A percentile compares a stretch with the other conserved stretches of the same genome.
phyloP scores from a whole-genome alignment of 495 filamentous ascomycete genomes.

The Saxophila tyrrhenica region DNA sequence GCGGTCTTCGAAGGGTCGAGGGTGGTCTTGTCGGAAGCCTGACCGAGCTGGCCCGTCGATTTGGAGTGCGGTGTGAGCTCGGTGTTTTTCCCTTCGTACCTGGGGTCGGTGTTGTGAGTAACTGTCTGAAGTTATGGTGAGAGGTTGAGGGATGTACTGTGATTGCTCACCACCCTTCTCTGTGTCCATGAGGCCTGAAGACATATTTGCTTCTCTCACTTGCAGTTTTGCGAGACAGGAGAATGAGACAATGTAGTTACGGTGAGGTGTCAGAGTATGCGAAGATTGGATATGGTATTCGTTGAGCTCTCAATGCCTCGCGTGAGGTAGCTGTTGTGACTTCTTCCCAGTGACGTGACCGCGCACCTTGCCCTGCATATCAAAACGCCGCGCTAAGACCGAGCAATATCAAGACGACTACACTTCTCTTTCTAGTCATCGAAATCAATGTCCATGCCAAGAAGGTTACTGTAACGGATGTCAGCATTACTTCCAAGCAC shows the following conservation, averaged over 20 bases:
- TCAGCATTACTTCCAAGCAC: too few species aligned
- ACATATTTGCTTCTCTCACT: constrained; percentile 21
- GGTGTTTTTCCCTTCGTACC: constrained; percentile 50
- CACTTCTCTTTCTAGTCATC: constrained; percentile 6
- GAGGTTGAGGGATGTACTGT: constrained; percentile 35
- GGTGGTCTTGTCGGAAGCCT: constrained; percentile 20
- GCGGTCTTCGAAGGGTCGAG: constrained; percentile 33
- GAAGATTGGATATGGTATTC: not conserved
- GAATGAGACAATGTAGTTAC: too few species aligned
- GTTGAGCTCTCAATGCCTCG: not conserved
- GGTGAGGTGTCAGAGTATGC: too few species aligned
- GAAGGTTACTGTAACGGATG: constrained; percentile 50
- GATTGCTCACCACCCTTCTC: constrained; percentile 52
- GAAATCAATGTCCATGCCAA: constrained; percentile 69
- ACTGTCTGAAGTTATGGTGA: too few species aligned
- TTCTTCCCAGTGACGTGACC: not conserved
- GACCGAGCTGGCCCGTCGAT: constrained; percentile 47
- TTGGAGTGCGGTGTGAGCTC: constrained; percentile 41
- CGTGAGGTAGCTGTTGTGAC: constrained; percentile 3
- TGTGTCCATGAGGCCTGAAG: constrained; percentile 44
- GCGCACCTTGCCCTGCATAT: not conserved
- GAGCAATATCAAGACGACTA: constrained; percentile 3
- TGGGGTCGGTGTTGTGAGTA: constrained; percentile 20
- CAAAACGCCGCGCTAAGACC: constrained; percentile 17
- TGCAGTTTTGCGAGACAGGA: too few species aligned